phyloP scores from a whole-genome alignment of 768 basidiomycete genomes.

The Boletellus sp. region DNA sequence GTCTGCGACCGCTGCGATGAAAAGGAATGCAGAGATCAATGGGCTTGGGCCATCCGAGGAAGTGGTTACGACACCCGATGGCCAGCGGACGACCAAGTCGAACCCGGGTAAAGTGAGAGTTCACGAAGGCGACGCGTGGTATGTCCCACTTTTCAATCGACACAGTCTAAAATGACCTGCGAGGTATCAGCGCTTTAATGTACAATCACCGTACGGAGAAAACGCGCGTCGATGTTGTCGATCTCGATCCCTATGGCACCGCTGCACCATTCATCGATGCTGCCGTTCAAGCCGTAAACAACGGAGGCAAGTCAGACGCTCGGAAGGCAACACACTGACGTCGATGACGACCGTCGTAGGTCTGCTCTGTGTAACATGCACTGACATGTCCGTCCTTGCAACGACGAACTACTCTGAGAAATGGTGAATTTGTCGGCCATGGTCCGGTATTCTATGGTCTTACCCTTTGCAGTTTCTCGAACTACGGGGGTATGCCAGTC shows the following conservation, averaged over 20 bases:
- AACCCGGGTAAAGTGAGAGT: conserved; percentile 61
- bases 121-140: conserved; percentile 96
- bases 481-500: conserved; percentile 86
- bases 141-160: conserved; percentile 16
- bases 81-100: conserved; percentile 10
- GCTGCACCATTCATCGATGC: conserved; percentile 96
- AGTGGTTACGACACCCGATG: conserved; percentile 11
- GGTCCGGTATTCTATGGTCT: background rate
- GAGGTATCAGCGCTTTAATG: conserved; percentile 70
- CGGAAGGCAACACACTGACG: background rate
- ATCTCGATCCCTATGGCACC: conserved; percentile 96
- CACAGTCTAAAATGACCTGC: background rate
- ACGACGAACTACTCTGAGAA: conserved; percentile 96
- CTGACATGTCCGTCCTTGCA: conserved; percentile 90
- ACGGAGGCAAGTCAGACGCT: conserved; percentile 65
- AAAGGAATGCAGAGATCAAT: conserved; percentile 80
- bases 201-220: conserved; percentile 78
- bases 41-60: conserved; percentile 47
- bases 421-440: conserved; percentile 50
- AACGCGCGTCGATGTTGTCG: conserved; percentile 86
- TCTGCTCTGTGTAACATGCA: conserved; percentile 92
- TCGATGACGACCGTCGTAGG: conserved; percentile 37
- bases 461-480: conserved; percentile 67
- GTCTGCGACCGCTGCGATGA: conserved; percentile 81
- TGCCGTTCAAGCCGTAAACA: conserved; percentile 83